Conservation (phyloP, 768 basidiomycete species). For the Mycena alexandri region DNA sequence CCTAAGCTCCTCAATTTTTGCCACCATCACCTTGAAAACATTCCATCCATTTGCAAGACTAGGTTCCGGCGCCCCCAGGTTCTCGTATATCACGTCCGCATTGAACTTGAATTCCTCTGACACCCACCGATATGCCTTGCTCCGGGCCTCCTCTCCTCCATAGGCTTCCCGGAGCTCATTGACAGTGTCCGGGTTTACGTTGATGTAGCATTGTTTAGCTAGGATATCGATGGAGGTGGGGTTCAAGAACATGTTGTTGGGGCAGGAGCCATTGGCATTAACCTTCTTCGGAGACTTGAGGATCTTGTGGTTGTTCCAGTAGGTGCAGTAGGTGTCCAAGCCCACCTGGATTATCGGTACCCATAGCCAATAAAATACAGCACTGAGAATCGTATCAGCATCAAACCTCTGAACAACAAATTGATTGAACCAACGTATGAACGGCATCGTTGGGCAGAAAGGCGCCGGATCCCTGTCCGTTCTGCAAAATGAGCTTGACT, state of each 20-base stretch:
- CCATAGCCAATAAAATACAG: constrained; percentile 8
- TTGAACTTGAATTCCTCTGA: too few relatives aligned
- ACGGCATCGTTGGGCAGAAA: neutral
- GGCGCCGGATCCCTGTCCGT: neutral
- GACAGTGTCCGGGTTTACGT: neutral
- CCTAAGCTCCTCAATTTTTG: too few relatives aligned
- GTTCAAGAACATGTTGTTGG: constrained; percentile 15
- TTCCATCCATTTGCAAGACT: too few relatives aligned
- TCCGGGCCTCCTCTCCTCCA: too few relatives aligned
- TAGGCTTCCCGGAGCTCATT: too few relatives aligned
- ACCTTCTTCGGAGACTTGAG: constrained; percentile 2
- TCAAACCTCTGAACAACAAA: neutral
- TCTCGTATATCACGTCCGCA: too few relatives aligned
- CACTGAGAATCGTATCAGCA: neutral
- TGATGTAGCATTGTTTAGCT: neutral
- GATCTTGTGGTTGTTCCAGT: constrained; percentile 20
- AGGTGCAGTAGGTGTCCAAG: neutral
- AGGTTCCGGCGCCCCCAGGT: too few relatives aligned
- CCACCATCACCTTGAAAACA: too few relatives aligned
- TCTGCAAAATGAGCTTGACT: neutral
- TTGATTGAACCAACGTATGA: neutral
- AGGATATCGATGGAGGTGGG: neutral
- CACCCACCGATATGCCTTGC: too few relatives aligned
- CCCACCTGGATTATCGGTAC: neutral
- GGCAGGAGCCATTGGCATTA: constrained; percentile 7